Percentiles rank a stretch among this genome's conserved stretches.
Evolutionary conservation across 73 alveolate genomes (phyloP).

Genomic region (Uronychia setigera): DNA sequence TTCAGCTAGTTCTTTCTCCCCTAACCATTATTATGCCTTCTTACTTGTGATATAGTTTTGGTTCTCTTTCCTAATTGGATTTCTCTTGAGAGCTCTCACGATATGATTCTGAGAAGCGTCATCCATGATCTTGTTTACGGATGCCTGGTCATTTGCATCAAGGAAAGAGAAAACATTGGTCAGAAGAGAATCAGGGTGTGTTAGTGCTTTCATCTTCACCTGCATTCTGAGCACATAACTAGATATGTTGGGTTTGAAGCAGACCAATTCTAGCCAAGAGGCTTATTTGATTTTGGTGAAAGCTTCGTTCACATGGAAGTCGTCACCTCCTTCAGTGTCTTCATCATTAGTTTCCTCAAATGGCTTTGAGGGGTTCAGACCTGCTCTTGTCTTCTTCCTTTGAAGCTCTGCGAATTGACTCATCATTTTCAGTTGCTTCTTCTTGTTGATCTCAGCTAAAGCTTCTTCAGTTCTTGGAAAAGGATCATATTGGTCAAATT

Average conservation of each 20-base stretch:
- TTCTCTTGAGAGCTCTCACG: conserved; percentile 28
- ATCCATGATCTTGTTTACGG: conserved; percentile 42
- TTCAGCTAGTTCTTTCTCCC: conserved; percentile 20
- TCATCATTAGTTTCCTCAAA: conserved; percentile 4
- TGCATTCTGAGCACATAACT: conserved; percentile 34
- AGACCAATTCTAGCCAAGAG: conserved; percentile 52
- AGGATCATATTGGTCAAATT: conserved; percentile 50
- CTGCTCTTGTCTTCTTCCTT: conserved; percentile 13
- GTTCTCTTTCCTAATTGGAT: conserved; percentile 16
- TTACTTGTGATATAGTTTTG: conserved; percentile 9
- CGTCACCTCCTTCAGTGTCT: conserved; percentile 3
- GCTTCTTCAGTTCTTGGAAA: conserved; percentile 50
- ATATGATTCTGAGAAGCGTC: conserved; percentile 41
- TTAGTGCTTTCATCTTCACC: conserved; percentile 17
- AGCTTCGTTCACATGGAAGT: conserved; percentile 9
- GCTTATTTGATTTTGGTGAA: conserved; percentile 44
- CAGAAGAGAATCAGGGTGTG: conserved; percentile 21
- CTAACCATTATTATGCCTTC: conserved; percentile 7
- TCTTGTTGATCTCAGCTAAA: conserved; percentile 11
- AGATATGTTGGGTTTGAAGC: conserved; percentile 13
- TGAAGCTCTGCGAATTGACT: neutral
- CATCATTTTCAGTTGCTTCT: conserved; percentile 23
- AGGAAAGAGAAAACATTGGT: conserved; percentile 33
- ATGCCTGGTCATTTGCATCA: conserved; percentile 40
- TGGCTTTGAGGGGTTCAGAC: conserved; percentile 4